phyloP scores from a whole-genome alignment of 371 early-diverging fungal genomes.

The Zychaea mexicana region DNA sequence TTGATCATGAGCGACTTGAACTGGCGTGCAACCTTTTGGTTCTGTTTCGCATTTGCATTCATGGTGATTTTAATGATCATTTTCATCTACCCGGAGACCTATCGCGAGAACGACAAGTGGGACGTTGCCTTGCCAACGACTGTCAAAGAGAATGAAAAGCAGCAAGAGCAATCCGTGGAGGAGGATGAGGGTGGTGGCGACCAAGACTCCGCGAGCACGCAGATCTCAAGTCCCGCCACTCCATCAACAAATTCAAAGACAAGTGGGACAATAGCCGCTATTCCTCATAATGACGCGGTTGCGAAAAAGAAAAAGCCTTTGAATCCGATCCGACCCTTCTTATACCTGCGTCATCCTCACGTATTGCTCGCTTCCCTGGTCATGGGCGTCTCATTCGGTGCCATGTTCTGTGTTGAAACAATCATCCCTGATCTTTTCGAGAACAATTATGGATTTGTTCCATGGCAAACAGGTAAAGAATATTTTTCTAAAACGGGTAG shows the following conservation, averaged over 20 bases:
- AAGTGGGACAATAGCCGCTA: not conserved
- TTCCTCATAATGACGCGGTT: not conserved
- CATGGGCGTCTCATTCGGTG: slow-evolving; percentile 52
- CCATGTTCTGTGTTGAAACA: slow-evolving; percentile 47
- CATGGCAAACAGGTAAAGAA: slow-evolving; percentile 39
- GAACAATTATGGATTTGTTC: slow-evolving; percentile 32
- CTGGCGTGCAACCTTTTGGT: slow-evolving; percentile 70
- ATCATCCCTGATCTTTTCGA: slow-evolving; percentile 39
- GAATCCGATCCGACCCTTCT: slow-evolving; percentile 34
- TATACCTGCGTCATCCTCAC: slow-evolving; percentile 49
- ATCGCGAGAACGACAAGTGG: slow-evolving; percentile 36
- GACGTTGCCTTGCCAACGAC: slow-evolving; percentile 8
- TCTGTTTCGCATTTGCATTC: slow-evolving; percentile 56
- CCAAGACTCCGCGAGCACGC: not conserved
- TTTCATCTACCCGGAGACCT: slow-evolving; percentile 67
- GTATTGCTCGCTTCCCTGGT: slow-evolving; percentile 47
- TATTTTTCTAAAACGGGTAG: no score
- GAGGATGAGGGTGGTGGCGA: not conserved
- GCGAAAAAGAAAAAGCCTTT: slow-evolving; percentile 13
- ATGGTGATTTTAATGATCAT: slow-evolving; percentile 43
- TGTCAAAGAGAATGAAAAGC: not conserved
- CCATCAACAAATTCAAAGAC: not conserved
- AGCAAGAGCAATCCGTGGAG: not conserved
- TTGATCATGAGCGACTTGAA: slow-evolving; percentile 35
- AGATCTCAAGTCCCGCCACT: not conserved